A percentile compares a stretch with the other conserved stretches of the same genome.
These are phyloP conservation scores for Raphanus raphanistrum DNA, from an alignment of 345 rosid species.

Conservation along the genomic window DNA sequence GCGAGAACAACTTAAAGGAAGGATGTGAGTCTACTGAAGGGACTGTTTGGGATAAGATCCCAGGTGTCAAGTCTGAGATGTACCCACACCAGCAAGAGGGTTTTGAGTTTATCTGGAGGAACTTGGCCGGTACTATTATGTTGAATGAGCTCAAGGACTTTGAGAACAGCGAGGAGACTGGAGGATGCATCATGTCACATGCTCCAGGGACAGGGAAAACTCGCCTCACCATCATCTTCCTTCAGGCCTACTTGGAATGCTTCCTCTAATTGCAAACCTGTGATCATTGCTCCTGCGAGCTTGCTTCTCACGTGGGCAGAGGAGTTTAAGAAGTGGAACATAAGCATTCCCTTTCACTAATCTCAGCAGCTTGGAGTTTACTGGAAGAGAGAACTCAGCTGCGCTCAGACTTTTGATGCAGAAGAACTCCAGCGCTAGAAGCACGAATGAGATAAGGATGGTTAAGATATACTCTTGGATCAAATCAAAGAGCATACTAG, in stretches of 20 bases:
- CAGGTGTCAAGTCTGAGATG: slow-evolving; percentile 50
- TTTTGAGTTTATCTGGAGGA: slow-evolving; percentile 77
- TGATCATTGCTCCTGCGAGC: slow-evolving; percentile 69
- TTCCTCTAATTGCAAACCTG: slow-evolving; percentile 59
- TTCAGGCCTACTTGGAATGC: slow-evolving; percentile 52
- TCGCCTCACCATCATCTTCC: slow-evolving; percentile 63
- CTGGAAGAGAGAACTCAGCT: slow-evolving; percentile 44
- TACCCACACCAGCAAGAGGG: slow-evolving; percentile 76
- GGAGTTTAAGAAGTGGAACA: slow-evolving; percentile 69
- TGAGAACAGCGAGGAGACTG: slow-evolving; percentile 29
- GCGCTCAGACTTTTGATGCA: slow-evolving; percentile 32
- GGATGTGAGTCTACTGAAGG: slow-evolving; percentile 35
- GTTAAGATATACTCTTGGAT: slow-evolving; percentile 71
- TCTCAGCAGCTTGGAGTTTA: slow-evolving; percentile 48
- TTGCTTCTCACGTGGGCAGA: slow-evolving; percentile 86
- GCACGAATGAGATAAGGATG: slow-evolving; percentile 35
- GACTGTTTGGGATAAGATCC: slow-evolving; percentile 73
- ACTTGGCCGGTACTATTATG: slow-evolving; percentile 56
- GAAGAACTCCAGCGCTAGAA: slow-evolving; percentile 11
- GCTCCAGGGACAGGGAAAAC: slow-evolving; percentile 93
- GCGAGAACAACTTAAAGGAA: slow-evolving; percentile 9
- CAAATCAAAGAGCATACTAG: slow-evolving; percentile 51
- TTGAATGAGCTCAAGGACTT: slow-evolving; percentile 49
- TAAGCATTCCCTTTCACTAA: slow-evolving; percentile 52
- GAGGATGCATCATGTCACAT: slow-evolving; percentile 81